Conservation (phyloP, 148 eudicot species). For the Cornus florida region DNA sequence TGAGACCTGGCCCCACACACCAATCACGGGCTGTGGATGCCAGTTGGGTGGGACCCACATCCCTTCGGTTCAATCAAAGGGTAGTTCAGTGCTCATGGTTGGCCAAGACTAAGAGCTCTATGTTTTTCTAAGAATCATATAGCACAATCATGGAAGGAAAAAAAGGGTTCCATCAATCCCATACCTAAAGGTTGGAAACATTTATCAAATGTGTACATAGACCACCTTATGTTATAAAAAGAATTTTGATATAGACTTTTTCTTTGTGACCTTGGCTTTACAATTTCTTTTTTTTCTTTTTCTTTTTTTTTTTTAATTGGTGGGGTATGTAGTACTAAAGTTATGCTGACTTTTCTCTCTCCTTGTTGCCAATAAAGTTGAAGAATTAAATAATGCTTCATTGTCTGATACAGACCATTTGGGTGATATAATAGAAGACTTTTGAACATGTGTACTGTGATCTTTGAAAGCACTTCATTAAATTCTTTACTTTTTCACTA, state of each 20-base stretch:
- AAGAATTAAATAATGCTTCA: neutral
- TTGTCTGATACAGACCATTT: neutral
- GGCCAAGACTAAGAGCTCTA: neutral
- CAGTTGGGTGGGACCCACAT: neutral
- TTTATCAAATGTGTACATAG: too few species aligned
- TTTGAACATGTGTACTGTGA: too few species aligned
- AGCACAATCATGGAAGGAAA: constrained; percentile 10
- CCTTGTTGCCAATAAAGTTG: neutral
- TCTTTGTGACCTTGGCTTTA: neutral
- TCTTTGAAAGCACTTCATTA: too few species aligned
- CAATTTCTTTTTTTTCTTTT: too few species aligned
- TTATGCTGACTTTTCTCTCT: neutral
- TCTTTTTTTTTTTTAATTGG: neutral
- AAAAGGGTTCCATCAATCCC: neutral
- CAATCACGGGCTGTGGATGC: neutral
- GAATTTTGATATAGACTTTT: too few species aligned
- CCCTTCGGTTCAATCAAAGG: constrained; percentile 4
- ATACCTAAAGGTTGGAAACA: neutral
- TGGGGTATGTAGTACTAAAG: constrained; percentile 1
- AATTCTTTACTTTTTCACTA: neutral
- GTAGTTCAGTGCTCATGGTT: neutral
- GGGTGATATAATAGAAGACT: neutral
- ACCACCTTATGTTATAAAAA: too few species aligned
- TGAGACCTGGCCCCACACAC: neutral
- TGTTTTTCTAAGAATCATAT: neutral